Conservation (phyloP, 75 land plant species). For the Pseudotsuga menziesii region DNA sequence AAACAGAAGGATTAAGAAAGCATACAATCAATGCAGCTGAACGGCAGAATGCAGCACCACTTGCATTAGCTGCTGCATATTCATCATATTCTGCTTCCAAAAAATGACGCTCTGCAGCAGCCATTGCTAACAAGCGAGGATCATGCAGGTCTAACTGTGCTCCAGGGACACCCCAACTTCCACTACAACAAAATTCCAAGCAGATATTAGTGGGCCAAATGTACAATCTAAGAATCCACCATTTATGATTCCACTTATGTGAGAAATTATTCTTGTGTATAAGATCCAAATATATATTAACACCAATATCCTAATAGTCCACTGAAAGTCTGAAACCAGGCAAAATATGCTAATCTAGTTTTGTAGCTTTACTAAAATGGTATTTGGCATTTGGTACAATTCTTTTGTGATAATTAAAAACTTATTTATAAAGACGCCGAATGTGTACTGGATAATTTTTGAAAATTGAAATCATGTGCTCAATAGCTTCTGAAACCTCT, state of each 20-base stretch:
- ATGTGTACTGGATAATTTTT: neutral
- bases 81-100: conserved; percentile 51
- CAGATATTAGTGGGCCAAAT: neutral
- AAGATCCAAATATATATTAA: neutral
- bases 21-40: conserved; percentile 44
- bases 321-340: neutral
- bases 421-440: neutral
- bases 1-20: no score
- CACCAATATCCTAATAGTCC: neutral
- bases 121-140: conserved; percentile 33
- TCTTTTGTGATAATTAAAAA: neutral
- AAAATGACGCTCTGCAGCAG: conserved; percentile 40
- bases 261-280: neutral
- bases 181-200: conserved; percentile 12
- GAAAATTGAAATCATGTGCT: neutral
- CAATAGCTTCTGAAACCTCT: neutral
- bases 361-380: neutral
- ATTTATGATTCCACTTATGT: neutral
- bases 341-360: neutral
- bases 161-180: conserved; percentile 30
- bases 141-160: conserved; percentile 22
- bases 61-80: conserved; percentile 45
- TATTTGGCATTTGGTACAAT: neutral
- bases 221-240: no score
- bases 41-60: conserved; percentile 42